Base-by-base conservation (phyloP, 140 eudicot genomes). In the Anethum foeniculum region DNA sequence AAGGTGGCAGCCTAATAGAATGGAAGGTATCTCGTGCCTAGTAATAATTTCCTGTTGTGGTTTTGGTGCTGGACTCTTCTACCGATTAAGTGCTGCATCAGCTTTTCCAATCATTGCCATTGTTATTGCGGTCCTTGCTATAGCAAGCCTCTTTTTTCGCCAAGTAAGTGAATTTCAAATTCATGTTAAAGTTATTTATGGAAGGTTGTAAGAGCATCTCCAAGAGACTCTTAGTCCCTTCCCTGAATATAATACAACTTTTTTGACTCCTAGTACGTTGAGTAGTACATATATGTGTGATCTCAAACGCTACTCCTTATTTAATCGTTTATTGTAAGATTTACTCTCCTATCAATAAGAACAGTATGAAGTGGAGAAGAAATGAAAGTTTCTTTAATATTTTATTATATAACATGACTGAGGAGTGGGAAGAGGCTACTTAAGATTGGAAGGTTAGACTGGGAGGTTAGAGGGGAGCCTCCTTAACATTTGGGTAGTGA, bases 1-100 rank as follows among this genome's bases (percentile, higher is more conserved):
- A 52, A 77, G 84, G 65, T 83, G 82, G 76, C 83, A 85, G 65
- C 86, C 97, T 41, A 84, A 44, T 69, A 81, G 97, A 88, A 72
- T 23, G 7, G 96, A 94, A 88, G 98, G 97, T 56, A 85, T 92
- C 43, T n/a, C 83, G 75, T 94, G 88, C 85, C 88, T 94, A 67
- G 77, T 83, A 48, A 81, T 86, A n/a, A 75, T 92, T 78, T 93
- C 93, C 43, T 79, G 64, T 64, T 89, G 92, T 77, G 98, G 98
- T 85, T 94, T 92, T 78, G 80, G 88, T 19, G 83, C 94, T 68
- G 98, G 98, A 76, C 89, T 82, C 49, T 16, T 94, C 62, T 94
- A 87, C 82, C 94, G 98, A 65, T 90, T 80, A 77, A 80, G 83
- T 19, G 89, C 85, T 90, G 86, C 96, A 78, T 82, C 76, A 49